Evolutionary conservation across 352 stramenopile genomes (phyloP), one percentile per base, ranked within the genome.

Genomic region (Phytophthora pistaciae): DNA sequence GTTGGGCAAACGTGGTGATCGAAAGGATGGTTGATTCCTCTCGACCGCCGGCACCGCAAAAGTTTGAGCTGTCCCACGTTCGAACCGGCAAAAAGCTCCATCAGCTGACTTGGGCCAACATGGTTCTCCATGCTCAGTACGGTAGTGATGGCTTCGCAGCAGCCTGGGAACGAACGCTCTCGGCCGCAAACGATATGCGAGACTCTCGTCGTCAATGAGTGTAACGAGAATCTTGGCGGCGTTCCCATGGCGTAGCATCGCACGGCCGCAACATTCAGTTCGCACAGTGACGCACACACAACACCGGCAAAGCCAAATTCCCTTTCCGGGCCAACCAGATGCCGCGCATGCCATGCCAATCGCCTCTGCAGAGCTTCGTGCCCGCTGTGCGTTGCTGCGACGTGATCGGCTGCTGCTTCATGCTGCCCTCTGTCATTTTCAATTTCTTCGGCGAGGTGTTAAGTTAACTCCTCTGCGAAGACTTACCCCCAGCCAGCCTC

Each of bases 21-120:
- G 40, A 33, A 48, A 66, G 40, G 27, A 50, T 66, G 29, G 57
- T 18, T 29, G 25, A 21, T 56, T n/a, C 16, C 18, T 31, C 42
- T 21, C 3, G 33, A 25, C 44, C 54, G 53, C 54, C 31, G 54
- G 54, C 54, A 60, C 33, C 33, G 40, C 54, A 48, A 33, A 20
- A 18, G 9, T 11, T 48, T 25, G 36, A 10, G 31, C 18, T n/a
- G 56, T 58, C 21, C 16, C 21, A 59, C 23, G 31, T 54, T 64
- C 63, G 44, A 64, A 70, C 44, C 53, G n/a, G 63, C 63, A 52
- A 64, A 53, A 58, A 3, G 25, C 36, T 57, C 7, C 40, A 6
- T 48, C 40, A 20, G 2, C 40, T 48, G 40, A 20, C 40, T 7
- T 42, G 10, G 9, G 11, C 36, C 36, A 42, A 42, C 36, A 3